Evolutionary conservation across 345 rosid species (phyloP).

Genomic region (Eucalyptus pauciflora): DNA sequence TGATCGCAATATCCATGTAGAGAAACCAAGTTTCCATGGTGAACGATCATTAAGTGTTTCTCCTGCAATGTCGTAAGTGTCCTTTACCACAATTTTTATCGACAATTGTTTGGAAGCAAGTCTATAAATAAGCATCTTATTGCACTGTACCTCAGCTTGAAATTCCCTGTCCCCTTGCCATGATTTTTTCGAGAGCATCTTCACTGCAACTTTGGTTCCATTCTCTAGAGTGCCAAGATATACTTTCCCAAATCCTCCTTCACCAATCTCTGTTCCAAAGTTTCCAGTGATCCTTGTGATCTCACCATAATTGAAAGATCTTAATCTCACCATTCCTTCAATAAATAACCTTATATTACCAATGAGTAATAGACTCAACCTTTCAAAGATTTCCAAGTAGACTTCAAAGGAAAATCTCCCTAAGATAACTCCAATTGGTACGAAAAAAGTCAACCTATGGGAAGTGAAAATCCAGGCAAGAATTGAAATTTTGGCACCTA

Average conservation of each 20-base stretch:
- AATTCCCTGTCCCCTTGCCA: constrained; percentile 15
- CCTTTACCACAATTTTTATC: background rate
- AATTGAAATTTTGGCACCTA: too few species aligned
- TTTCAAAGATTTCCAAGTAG: too few species aligned
- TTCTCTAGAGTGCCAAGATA: too few species aligned
- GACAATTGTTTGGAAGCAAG: background rate
- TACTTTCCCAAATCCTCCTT: constrained; percentile 14
- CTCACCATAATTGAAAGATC: too few species aligned
- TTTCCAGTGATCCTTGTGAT: too few species aligned
- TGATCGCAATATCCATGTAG: constrained; percentile 21
- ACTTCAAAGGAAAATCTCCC: too few species aligned
- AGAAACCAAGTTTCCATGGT: constrained; percentile 14
- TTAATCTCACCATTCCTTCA: too few species aligned
- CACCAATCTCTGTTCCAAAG: background rate
- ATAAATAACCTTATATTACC: too few species aligned
- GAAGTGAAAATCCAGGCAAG: too few species aligned
- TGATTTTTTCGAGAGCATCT: constrained; percentile 7
- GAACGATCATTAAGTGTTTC: background rate
- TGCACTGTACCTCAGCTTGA: constrained; percentile 6
- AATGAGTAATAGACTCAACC: too few species aligned
- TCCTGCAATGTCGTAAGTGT: background rate
- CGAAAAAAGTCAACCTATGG: too few species aligned
- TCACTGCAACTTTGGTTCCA: constrained; percentile 4
- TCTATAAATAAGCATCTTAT: background rate
- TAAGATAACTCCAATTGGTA: too few species aligned